Evolutionary conservation across 1,284 basidiomycete species (phyloP).

Genomic region (Ustilago trichophora): DNA sequence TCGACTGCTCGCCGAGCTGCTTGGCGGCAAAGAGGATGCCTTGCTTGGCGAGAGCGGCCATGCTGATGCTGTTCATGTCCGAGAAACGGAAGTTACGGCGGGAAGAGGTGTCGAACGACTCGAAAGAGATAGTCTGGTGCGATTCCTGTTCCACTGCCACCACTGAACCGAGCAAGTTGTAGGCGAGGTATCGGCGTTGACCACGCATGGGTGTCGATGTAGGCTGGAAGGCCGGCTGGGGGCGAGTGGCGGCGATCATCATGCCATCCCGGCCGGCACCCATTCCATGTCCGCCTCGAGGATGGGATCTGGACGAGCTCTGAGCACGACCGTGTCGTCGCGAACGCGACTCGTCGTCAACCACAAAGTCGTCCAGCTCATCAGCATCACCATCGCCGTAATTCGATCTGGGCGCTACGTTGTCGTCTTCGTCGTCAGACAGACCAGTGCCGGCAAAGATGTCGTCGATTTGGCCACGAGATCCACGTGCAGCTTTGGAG

Average conservation of each 20-base stretch:
- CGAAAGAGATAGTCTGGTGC: conserved; percentile 89
- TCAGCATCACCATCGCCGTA: no score
- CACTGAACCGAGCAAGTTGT: conserved; percentile 91
- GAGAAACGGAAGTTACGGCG: conserved; percentile 87
- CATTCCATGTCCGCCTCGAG: conserved; percentile 73
- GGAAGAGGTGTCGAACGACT: conserved; percentile 88
- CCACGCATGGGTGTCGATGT: conserved; percentile 86
- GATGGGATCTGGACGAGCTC: conserved; percentile 15
- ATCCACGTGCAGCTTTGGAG: conserved; percentile 48
- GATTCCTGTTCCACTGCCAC: conserved; percentile 91
- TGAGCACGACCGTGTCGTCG: conserved; percentile 67
- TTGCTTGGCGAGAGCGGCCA: conserved; percentile 80
- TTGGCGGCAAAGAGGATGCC: conserved; percentile 66
- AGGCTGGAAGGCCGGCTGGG: conserved; percentile 89
- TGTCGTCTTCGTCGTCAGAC: conserved; percentile 67
- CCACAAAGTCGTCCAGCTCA: conserved; percentile 80
- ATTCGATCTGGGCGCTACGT: conserved; percentile 60
- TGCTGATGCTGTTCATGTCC: conserved; percentile 81
- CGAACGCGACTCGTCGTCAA: conserved; percentile 78
- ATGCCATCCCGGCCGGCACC: conserved; percentile 11
- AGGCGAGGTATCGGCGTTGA: conserved; percentile 91
- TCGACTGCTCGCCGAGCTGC: conserved; percentile 82
- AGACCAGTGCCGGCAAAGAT: conserved; percentile 58
- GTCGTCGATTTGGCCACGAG: conserved; percentile 61
- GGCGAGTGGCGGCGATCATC: conserved; percentile 36